Conservation (phyloP, 202 grass and related monocot species). For the Panicum virgatum region DNA sequence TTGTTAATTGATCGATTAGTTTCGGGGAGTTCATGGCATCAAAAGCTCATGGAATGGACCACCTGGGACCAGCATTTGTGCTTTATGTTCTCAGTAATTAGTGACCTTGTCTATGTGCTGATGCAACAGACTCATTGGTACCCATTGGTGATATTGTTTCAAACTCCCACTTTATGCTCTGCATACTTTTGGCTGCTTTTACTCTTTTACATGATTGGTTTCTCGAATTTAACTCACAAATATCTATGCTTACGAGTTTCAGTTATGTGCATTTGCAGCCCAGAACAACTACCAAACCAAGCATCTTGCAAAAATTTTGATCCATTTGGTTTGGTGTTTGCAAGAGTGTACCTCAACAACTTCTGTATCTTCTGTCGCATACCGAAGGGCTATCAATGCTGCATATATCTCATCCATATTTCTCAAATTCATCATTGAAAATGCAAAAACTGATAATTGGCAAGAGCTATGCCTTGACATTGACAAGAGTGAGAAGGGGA, state of each 20-base stretch:
- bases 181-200: background rate
- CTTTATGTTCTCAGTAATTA: background rate
- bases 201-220: background rate
- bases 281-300: conserved; percentile 86
- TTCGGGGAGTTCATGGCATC: background rate
- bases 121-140: background rate
- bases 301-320: conserved; percentile 92
- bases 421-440: conserved; percentile 98
- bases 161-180: background rate
- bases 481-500: conserved; percentile 72
- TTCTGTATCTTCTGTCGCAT: conserved; percentile 48
- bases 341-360: conserved; percentile 61
- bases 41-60: background rate
- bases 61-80: background rate
- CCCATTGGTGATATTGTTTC: conserved; percentile 20
- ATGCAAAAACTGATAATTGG: conserved; percentile 72
- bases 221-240: conserved; percentile 8
- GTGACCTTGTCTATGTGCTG: background rate
- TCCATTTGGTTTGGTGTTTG: conserved; percentile 97
- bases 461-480: conserved; percentile 81
- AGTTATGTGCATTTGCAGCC: conserved; percentile 69
- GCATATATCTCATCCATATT: conserved; percentile 95
- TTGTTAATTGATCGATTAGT: background rate
- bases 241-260: conserved; percentile 12
- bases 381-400: conserved; percentile 90